phyloP scores from a whole-genome alignment of 139 green algal genomes.

The Eudorina sp. region DNA sequence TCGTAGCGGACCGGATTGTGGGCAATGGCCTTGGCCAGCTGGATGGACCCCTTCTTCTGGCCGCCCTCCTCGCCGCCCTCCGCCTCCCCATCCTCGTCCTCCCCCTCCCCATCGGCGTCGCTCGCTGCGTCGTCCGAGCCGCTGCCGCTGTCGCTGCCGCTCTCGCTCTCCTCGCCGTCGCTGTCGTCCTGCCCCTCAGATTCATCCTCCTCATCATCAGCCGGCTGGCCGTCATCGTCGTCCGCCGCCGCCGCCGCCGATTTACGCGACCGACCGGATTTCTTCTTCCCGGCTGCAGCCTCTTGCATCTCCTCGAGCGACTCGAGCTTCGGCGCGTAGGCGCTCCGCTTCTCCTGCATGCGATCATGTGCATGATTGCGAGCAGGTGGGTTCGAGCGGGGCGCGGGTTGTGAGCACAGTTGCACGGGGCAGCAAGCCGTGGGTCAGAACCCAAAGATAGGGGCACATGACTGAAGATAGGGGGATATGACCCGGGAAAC shows the following conservation, averaged over 20 bases:
- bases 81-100: background rate
- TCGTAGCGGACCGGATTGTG: constrained; percentile 89
- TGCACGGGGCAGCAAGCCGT: too few species aligned
- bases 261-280: too few species aligned
- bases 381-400: too few species aligned
- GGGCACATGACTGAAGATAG: too few species aligned
- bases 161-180: background rate
- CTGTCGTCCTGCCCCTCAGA: background rate
- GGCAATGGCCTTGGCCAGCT: background rate
- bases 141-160: too few species aligned
- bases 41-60: too few species aligned
- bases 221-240: background rate
- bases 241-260: background rate
- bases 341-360: constrained; percentile 92
- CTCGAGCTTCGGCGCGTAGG: constrained; percentile 87
- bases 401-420: too few species aligned
- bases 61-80: background rate
- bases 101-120: background rate
- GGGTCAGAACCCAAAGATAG: too few species aligned
- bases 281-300: too few species aligned
- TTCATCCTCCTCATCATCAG: background rate
- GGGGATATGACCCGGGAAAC: too few species aligned
- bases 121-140: too few species aligned
- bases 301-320: background rate
- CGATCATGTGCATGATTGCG: too few species aligned